Evolutionary conservation across 352 stramenopile species (phyloP).

Genomic region (Pythium sukuiense): DNA sequence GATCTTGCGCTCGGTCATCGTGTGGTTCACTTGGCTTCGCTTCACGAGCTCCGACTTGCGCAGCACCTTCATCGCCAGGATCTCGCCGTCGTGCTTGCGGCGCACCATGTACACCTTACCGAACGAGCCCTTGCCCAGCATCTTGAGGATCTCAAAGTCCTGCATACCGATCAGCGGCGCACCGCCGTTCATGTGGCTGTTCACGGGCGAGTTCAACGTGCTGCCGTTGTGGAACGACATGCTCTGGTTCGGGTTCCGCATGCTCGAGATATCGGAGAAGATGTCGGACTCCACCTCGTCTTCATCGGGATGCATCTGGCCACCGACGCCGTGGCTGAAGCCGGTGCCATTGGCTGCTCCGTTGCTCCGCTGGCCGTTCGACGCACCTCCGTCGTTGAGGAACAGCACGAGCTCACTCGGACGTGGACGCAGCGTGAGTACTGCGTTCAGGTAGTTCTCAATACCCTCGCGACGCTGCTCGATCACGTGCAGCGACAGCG

Average conservation of each 20-base stretch:
- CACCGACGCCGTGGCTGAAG: slow-evolving; percentile 7
- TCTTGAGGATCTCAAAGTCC: slow-evolving; percentile 97
- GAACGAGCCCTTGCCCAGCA: slow-evolving; percentile 97
- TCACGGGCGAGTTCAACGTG: not conserved
- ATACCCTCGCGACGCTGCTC: slow-evolving; percentile 81
- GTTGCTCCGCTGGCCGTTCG: slow-evolving; percentile 7
- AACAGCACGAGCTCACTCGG: slow-evolving; percentile 73
- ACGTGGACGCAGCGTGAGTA: slow-evolving; percentile 68
- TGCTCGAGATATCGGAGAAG: slow-evolving; percentile 39
- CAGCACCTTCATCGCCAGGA: slow-evolving; percentile 89
- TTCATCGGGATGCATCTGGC: slow-evolving; percentile 37
- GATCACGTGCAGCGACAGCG: slow-evolving; percentile 84
- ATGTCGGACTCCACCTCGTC: slow-evolving; percentile 60
- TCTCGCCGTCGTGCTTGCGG: slow-evolving; percentile 71
- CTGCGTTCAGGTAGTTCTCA: slow-evolving; percentile 81
- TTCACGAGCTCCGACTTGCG: slow-evolving; percentile 88
- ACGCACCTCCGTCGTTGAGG: slow-evolving; percentile 38
- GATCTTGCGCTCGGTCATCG: slow-evolving; percentile 87
- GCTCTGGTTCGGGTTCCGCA: slow-evolving; percentile 18
- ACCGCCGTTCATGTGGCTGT: slow-evolving; percentile 22
- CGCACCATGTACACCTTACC: slow-evolving; percentile 97
- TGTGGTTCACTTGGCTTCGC: slow-evolving; percentile 86
- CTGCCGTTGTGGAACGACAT: slow-evolving; percentile 23
- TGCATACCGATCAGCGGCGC: slow-evolving; percentile 56
- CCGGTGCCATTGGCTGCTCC: not conserved